Percentiles rank a stretch among this genome's conserved stretches.
These are phyloP conservation scores for Curvularia verruculosa DNA, from an alignment of 2,329 filamentous ascomycete species.

Conservation along the genomic window DNA sequence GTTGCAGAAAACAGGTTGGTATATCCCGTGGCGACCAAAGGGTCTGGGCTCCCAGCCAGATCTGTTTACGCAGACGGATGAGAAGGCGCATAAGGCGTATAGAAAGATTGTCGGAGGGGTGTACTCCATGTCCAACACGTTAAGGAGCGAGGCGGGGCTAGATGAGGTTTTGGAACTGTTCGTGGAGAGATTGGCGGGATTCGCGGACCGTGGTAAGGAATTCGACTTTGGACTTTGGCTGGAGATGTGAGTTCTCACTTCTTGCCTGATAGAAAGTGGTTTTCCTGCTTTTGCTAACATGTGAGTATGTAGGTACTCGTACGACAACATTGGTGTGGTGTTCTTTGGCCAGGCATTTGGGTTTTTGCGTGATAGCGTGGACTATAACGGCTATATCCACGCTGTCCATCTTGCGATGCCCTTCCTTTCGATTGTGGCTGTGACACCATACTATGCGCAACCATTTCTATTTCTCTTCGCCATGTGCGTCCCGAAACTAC, in stretches of 20 bases:
- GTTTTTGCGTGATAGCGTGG: slow-evolving; percentile 28
- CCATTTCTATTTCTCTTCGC: slow-evolving; percentile 14
- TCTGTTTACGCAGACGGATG: slow-evolving; percentile 24
- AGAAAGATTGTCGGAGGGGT: slow-evolving; percentile 20
- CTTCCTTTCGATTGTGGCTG: slow-evolving; percentile 20
- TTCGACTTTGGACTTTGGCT: slow-evolving; percentile 30
- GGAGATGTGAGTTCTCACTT: slow-evolving; percentile 22
- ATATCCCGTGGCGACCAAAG: slow-evolving; percentile 27
- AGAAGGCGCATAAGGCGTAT: slow-evolving; percentile 22
- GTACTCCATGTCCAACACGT: slow-evolving; percentile 22
- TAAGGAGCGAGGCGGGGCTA: slow-evolving; percentile 23
- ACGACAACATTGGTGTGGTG: slow-evolving; percentile 18
- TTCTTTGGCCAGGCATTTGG: slow-evolving; percentile 30
- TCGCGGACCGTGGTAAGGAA: slow-evolving; percentile 14
- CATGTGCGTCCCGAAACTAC: slow-evolving; percentile 28
- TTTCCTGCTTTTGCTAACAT: not conserved
- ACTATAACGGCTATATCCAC: slow-evolving; percentile 28
- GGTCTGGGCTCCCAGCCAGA: slow-evolving; percentile 21
- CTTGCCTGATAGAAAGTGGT: not conserved
- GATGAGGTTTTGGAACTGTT: slow-evolving; percentile 18
- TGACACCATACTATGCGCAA: slow-evolving; percentile 19
- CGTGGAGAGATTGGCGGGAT: slow-evolving; percentile 21
- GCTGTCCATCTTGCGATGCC: slow-evolving; percentile 46
- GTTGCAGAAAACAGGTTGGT: slow-evolving; percentile 34
- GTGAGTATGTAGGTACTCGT: slow-evolving; percentile 27